Evolutionary conservation across 176 grass and related monocot species (phyloP), one percentile per base, ranked within the genome.

Genomic region (Puya raimondii): DNA sequence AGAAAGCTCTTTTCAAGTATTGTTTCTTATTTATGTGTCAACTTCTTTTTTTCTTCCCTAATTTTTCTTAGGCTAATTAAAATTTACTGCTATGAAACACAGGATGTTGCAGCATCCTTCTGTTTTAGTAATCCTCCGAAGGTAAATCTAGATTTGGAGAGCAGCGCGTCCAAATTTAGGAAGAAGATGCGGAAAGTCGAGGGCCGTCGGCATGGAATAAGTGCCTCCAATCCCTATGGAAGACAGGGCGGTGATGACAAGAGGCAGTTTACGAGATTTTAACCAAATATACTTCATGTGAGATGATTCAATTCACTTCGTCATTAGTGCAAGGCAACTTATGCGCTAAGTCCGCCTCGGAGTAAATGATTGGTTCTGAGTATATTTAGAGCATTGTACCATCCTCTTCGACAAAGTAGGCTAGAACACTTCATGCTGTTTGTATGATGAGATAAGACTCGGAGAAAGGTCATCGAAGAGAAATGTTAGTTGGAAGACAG

Each of bases 31-130:
- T 59, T 21, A 20, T 59, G 21, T 61, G 20, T 18, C 54, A 59
- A 10, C n/a, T 59, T 51, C 17, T 8, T 17, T 8, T 17, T 48
- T 50, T 12, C 9, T 23, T 1, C 50, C 6, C 10, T 51, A 51
- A 50, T 52, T 64, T 16, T 74, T 3, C 23, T 11, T 70, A 78
- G 47, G 58, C 50, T 73, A 12, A 25, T 17, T 3, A 74, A 33
- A 9, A 63, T 20, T 66, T 2, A 9, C 1, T 50, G 49, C 64
- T 69, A 50, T 75, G 65, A 75, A 18, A 67, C 81, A 92, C 81
- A 92, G 93, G 84, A 91, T 42, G 81, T 96, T 23, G 93, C 89
- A 5, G 71, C 93, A 11, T 92, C 93, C 16, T 85, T 97, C 75
- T 92, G 93, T 67, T 92, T 92, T 73, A 81, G 9, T 47, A 90